Evolutionary conservation across 2,329 filamentous ascomycete genomes (phyloP).

Genomic region (Fusarium pseudonygamai): DNA sequence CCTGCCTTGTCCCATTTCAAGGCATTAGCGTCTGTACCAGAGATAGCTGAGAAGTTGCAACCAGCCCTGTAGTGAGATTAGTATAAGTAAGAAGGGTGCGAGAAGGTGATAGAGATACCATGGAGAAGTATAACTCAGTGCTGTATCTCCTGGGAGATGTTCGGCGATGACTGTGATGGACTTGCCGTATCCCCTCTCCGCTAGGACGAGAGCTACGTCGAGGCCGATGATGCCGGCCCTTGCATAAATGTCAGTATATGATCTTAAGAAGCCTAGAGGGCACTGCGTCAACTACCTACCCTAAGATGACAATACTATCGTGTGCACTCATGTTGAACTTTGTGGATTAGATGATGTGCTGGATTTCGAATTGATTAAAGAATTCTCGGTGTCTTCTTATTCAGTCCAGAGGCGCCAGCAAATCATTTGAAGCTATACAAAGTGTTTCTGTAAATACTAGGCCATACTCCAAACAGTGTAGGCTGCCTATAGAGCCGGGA

Average conservation of each 20-base stretch:
- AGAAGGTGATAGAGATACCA: no score
- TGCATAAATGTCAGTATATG: neutral
- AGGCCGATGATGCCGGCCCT: neutral
- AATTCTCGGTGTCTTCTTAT: no score
- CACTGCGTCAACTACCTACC: neutral
- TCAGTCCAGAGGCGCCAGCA: no score
- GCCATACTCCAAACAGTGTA: neutral
- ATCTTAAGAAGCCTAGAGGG: fast-evolving
- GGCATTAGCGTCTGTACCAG: neutral
- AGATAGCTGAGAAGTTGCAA: constrained; percentile 2
- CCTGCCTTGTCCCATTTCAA: constrained; percentile 1
- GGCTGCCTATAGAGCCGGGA: fast-evolving
- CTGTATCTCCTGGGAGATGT: neutral
- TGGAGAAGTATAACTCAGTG: neutral
- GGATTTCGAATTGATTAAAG: no score
- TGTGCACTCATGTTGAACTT: neutral
- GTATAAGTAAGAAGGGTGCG: no score
- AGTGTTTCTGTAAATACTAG: no score
- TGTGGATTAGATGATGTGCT: no score
- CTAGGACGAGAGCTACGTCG: neutral
- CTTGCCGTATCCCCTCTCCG: neutral
- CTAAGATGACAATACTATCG: neutral
- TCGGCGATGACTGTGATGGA: neutral
- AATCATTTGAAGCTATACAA: neutral
- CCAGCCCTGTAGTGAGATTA: neutral